A percentile compares a stretch with the other conserved stretches of the same genome.
Conservation (phyloP, 345 rosid species). For the Camelina sativa region DNA sequence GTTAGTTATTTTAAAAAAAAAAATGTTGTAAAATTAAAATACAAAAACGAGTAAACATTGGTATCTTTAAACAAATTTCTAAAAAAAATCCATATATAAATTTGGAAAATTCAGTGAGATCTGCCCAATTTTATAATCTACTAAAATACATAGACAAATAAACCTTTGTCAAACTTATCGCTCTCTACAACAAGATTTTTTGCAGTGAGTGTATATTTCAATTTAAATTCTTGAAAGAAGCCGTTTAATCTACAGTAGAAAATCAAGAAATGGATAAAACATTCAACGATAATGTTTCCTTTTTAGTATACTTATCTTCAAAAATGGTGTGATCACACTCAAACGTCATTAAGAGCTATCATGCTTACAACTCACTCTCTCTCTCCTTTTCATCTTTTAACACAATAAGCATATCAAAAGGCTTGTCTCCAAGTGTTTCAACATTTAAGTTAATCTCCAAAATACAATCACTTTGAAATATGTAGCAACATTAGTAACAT, state of each 20-base stretch:
- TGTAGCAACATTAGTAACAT: constrained; percentile 5
- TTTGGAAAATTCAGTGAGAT: too few species aligned
- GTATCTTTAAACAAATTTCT: background rate
- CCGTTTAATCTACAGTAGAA: background rate
- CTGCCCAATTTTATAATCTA: background rate
- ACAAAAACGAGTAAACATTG: background rate
- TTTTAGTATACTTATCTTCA: constrained; percentile 26
- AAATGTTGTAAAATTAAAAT: background rate
- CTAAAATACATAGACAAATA: background rate
- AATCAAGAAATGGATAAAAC: constrained; percentile 1
- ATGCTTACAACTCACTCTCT: background rate
- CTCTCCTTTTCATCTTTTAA: background rate
- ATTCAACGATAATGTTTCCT: constrained; percentile 7
- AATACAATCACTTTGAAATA: background rate
- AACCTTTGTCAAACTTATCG: background rate
- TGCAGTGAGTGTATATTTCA: background rate
- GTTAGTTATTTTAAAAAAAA: background rate
- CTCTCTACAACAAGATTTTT: too few species aligned
- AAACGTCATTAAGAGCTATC: constrained; percentile 24
- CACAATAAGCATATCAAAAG: constrained; percentile 14
- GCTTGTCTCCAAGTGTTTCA: background rate
- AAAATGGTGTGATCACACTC: constrained; percentile 31
- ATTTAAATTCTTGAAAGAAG: constrained; percentile 6
- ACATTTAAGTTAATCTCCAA: background rate
- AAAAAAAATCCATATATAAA: background rate